Percentiles rank a stretch among this genome's conserved stretches.
Conservation (phyloP, 768 basidiomycete genomes). For the Pisolithus microcarpus region DNA sequence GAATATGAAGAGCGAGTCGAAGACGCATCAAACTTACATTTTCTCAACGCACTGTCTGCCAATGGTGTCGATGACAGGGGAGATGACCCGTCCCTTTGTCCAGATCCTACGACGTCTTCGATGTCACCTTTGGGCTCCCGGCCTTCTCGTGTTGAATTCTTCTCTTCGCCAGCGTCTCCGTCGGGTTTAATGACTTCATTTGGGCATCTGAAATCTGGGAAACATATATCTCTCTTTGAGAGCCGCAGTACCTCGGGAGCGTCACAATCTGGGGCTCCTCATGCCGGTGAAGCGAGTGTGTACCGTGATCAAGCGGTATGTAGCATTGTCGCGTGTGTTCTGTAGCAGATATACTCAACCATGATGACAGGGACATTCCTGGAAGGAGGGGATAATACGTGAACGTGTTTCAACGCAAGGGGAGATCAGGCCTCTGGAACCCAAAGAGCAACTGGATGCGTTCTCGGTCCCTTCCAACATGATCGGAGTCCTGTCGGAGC, state of each 20-base stretch:
- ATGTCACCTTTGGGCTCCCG: slow-evolving; percentile 1
- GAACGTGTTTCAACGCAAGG: slow-evolving; percentile 85
- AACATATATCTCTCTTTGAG: slow-evolving; percentile 4
- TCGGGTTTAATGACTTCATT: slow-evolving; percentile 14
- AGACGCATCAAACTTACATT: neutral
- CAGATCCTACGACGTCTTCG: neutral
- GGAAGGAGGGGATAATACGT: slow-evolving; percentile 71
- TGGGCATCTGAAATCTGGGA: neutral
- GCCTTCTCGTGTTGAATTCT: slow-evolving; percentile 9
- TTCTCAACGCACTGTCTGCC: slow-evolving; percentile 4
- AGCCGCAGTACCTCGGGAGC: slow-evolving; percentile 16
- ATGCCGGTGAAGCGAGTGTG: slow-evolving; percentile 56
- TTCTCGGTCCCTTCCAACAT: slow-evolving; percentile 57
- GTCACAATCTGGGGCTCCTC: slow-evolving; percentile 14
- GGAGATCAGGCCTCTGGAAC: slow-evolving; percentile 74
- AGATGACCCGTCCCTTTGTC: neutral
- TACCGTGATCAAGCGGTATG: slow-evolving; percentile 46
- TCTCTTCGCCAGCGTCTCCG: slow-evolving; percentile 5
- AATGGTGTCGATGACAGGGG: slow-evolving; percentile 1
- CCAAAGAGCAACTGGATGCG: slow-evolving; percentile 56
- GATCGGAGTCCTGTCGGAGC: slow-evolving; percentile 73
- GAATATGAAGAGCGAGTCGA: neutral
- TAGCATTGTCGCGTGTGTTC: neutral
- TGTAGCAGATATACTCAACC: slow-evolving; percentile 4
- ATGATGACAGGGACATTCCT: slow-evolving; percentile 28